Conservation (phyloP, 306 rosid genomes). For the Begonia masoniana region DNA sequence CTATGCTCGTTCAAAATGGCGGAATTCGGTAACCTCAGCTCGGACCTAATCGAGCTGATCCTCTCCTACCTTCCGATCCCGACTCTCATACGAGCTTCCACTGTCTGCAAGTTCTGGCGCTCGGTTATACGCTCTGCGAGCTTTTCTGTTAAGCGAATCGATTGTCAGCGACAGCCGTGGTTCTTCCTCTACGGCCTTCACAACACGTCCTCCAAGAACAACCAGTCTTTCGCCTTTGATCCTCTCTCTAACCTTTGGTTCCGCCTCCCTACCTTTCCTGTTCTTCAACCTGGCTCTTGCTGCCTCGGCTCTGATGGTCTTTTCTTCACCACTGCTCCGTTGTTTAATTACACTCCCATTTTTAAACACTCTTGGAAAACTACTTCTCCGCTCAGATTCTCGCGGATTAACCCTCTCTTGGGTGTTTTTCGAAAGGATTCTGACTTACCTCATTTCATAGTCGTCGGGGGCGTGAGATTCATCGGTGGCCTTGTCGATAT, state of each 20-base stretch:
- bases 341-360: conserved; percentile 35
- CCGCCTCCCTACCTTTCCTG: conserved; percentile 31
- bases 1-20: conserved; percentile 17
- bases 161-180: conserved; percentile 34
- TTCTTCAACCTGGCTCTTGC: conserved; percentile 31
- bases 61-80: conserved; percentile 57
- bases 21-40: conserved; percentile 30
- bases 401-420: conserved; percentile 68
- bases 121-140: conserved; percentile 33
- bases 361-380: conserved; percentile 29
- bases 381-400: conserved; percentile 51
- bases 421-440: conserved; percentile 29
- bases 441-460: conserved; percentile 25
- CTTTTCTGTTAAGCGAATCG: conserved; percentile 19
- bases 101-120: conserved; percentile 68
- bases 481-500: conserved; percentile 68
- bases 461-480: conserved; percentile 71
- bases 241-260: conserved; percentile 58
- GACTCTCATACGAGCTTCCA: conserved; percentile 33
- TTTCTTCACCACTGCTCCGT: conserved; percentile 56
- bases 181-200: conserved; percentile 76
- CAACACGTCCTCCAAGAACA: conserved; percentile 59
- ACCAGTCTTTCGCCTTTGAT: conserved; percentile 75
- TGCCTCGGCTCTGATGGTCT: conserved; percentile 45
- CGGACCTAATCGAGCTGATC: conserved; percentile 45